Evolutionary conservation across 2,329 filamentous ascomycete species (phyloP).

Genomic region (Phialophora tarda): DNA sequence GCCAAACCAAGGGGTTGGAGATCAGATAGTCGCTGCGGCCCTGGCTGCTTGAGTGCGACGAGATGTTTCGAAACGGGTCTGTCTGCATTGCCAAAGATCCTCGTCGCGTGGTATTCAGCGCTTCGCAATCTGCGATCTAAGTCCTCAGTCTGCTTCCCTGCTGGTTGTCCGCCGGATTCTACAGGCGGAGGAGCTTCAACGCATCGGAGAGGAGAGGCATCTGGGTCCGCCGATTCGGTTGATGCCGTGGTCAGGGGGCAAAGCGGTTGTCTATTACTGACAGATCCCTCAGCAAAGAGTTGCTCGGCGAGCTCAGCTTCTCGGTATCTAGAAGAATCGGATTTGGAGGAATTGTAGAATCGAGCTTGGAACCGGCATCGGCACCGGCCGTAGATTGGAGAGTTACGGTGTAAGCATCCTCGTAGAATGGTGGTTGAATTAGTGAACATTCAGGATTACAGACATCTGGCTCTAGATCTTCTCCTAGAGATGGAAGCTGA

Average conservation of each 20-base stretch:
- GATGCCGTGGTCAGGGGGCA: background rate
- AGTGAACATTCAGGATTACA: conserved; percentile 36
- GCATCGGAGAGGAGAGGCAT: background rate
- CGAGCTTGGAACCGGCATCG: conserved; percentile 4
- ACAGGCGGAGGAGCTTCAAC: background rate
- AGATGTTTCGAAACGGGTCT: background rate
- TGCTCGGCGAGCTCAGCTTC: background rate
- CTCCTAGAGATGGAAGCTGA: background rate
- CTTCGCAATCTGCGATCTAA: background rate
- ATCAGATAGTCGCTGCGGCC: background rate
- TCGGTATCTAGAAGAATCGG: background rate
- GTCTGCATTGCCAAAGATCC: background rate
- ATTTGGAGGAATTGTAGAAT: background rate
- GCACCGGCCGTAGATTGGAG: conserved; percentile 9
- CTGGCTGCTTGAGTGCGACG: background rate
- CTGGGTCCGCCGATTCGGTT: background rate
- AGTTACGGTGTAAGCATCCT: conserved; percentile 77
- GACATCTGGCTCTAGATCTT: conserved; percentile 28
- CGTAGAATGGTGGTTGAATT: conserved; percentile 82
- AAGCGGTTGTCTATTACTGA: background rate
- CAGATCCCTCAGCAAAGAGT: background rate
- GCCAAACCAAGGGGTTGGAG: background rate
- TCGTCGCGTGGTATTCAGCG: background rate
- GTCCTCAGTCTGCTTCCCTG: background rate
- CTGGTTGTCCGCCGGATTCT: background rate